Conservation (phyloP, 176 grass and related monocot genomes). For the Pontederia crassipes region DNA sequence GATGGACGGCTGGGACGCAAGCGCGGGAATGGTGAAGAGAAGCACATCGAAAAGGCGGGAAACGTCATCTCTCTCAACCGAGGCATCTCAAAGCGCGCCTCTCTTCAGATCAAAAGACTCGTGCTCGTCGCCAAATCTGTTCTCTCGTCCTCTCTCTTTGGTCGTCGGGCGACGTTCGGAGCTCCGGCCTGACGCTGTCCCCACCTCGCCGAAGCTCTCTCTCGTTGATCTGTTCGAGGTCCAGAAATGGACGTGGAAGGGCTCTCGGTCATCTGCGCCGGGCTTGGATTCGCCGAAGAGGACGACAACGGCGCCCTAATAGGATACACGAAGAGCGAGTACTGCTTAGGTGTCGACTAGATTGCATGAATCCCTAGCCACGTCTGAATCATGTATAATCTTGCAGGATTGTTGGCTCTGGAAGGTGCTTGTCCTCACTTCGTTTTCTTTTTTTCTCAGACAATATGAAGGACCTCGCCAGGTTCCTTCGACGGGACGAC, state of each 20-base stretch:
- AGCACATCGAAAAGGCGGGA: too few relatives aligned
- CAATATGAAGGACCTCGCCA: constrained; percentile 75
- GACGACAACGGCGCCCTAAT: constrained; percentile 38
- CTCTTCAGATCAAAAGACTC: too few relatives aligned
- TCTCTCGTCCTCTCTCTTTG: too few relatives aligned
- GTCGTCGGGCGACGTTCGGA: too few relatives aligned
- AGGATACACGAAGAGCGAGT: constrained; percentile 57
- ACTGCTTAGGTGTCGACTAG: constrained; percentile 59
- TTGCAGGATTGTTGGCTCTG: not conserved
- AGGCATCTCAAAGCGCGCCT: too few relatives aligned
- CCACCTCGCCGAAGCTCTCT: not conserved
- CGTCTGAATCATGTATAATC: not conserved
- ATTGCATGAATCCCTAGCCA: not conserved
- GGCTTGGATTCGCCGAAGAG: constrained; percentile 34
- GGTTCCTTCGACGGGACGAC: constrained; percentile 68
- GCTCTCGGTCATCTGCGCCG: constrained; percentile 31
- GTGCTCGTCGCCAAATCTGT: too few relatives aligned
- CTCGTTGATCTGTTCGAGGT: not conserved
- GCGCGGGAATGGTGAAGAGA: too few relatives aligned
- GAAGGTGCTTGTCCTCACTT: not conserved
- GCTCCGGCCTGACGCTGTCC: too few relatives aligned
- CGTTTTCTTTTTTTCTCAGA: constrained; percentile 20
- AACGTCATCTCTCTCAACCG: too few relatives aligned
- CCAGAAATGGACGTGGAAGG: constrained; percentile 13
- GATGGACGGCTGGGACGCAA: too few relatives aligned